Percentiles rank a stretch among this genome's conserved stretches.
These are phyloP conservation scores for Hamigera avellanea DNA, from an alignment of 495 filamentous ascomycete genomes.

Conservation along the genomic window DNA sequence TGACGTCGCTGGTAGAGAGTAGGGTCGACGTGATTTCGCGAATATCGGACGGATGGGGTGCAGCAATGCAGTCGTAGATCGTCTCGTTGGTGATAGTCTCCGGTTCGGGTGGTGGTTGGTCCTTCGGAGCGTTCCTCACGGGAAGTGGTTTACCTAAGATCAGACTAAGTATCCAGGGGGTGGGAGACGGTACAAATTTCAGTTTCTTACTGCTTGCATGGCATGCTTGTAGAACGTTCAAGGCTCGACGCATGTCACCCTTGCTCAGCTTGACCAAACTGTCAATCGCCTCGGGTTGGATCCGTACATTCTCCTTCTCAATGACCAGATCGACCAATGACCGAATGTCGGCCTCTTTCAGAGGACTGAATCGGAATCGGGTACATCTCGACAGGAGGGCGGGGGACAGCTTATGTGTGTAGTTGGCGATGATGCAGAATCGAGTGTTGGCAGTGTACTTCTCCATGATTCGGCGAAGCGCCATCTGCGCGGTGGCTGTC, in stretches of 20 bases:
- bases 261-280: constrained; percentile 79
- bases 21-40: constrained; percentile 72
- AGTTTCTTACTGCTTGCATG: constrained; percentile 69
- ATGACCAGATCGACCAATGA: constrained; percentile 81
- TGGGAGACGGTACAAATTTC: too few relatives aligned
- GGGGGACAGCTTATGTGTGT: constrained; percentile 96
- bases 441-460: constrained; percentile 97
- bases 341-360: constrained; percentile 79
- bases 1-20: constrained; percentile 72
- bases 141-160: constrained; percentile 56
- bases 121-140: constrained; percentile 47
- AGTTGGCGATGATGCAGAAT: constrained; percentile 98
- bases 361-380: constrained; percentile 85
- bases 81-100: constrained; percentile 82
- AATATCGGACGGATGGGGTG: constrained; percentile 85
- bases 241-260: constrained; percentile 89
- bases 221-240: constrained; percentile 95
- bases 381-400: constrained; percentile 90
- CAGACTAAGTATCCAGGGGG: constrained; percentile 2
- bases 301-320: constrained; percentile 74
- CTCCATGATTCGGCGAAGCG: constrained; percentile 94
- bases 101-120: constrained; percentile 37
- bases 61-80: constrained; percentile 96
- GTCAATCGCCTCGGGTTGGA: constrained; percentile 63
- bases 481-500: constrained; percentile 96